Base-by-base conservation (phyloP, 192 early-diverging fungal genomes). In the Coemansia sp. region DNA sequence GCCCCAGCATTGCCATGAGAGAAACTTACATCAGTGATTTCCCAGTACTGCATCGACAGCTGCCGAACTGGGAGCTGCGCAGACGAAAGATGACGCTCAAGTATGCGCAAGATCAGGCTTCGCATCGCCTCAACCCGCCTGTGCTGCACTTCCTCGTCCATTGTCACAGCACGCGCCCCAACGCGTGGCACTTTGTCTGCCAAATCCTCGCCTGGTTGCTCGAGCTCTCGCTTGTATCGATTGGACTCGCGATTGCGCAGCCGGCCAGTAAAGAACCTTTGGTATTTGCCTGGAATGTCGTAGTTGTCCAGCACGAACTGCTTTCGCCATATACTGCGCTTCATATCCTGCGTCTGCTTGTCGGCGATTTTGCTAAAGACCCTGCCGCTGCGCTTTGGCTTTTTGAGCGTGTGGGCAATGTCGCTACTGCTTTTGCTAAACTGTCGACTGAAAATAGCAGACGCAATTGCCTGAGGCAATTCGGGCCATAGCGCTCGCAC, bases 1-100 rank as follows among this genome's bases (percentile, higher is more conserved):
- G 11, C 14, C 21, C 2, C 22, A 50, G 19, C 19, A 44, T 44
- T 44, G 43, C 11, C 43, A 24, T 11, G 26, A 32, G 15, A 14
- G 5, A 40, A 33, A 57, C 70, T 57, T 57, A 65, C 76, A 67
- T 79, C 71, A 5, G 67, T 69, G 18, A 79, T 68, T 34, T 79
- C 70, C 76, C 76, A 79, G 53, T 73, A 65, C 63, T 73, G 76
- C 63, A 73, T 33, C 27, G 76, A 79, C 37, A 79, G 60, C 56
- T 70, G 76, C 33, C 60, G 62, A 9, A 68, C 71, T 1, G 76
- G 76, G 58, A 79, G 52, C 29, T 59, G 48, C 2, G 19, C 63
- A 10, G 60, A 52, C 9, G 76, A 42, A 60, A 79, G 17, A 35
- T 79, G 70, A 8, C 38, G 26, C 39, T 79, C 76, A n/a, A 74